phyloP scores from a whole-genome alignment of 2,329 filamentous ascomycete genomes.

The Sclerotinia glacialis region DNA sequence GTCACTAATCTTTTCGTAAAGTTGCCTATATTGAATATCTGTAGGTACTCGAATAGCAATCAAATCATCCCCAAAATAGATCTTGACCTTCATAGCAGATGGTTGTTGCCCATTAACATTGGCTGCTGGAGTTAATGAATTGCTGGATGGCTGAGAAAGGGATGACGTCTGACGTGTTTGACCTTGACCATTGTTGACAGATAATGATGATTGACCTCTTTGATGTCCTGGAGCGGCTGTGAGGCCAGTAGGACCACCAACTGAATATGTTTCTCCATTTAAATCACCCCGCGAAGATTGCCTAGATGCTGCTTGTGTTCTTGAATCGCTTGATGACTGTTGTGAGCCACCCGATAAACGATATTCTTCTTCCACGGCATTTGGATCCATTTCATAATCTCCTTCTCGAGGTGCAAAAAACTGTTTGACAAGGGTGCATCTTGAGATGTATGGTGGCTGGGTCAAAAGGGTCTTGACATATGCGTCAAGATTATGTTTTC shows the following conservation, averaged over 20 bases:
- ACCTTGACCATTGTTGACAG: slow-evolving; percentile 30
- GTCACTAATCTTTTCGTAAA: slow-evolving; percentile 82
- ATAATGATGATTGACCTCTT: slow-evolving; percentile 43
- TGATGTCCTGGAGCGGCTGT: slow-evolving; percentile 49
- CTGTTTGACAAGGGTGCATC: slow-evolving; percentile 78
- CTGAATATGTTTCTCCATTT: slow-evolving; percentile 52
- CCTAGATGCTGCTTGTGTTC: slow-evolving; percentile 56
- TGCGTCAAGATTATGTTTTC: slow-evolving; percentile 87
- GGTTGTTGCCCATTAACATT: slow-evolving; percentile 37
- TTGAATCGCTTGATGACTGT: slow-evolving; percentile 62
- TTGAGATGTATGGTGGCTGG: slow-evolving; percentile 80
- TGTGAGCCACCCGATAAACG: slow-evolving; percentile 69
- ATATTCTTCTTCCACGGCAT: slow-evolving; percentile 64
- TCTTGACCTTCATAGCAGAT: slow-evolving; percentile 83
- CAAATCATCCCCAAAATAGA: slow-evolving; percentile 87
- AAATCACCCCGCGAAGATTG: slow-evolving; percentile 65
- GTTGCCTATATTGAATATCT: slow-evolving; percentile 72
- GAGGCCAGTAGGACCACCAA: slow-evolving; percentile 53
- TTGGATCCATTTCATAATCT: slow-evolving; percentile 88
- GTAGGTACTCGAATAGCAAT: slow-evolving; percentile 86
- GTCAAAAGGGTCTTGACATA: slow-evolving; percentile 90
- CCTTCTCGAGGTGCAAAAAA: slow-evolving; percentile 88
- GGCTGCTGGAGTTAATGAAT: slow-evolving; percentile 53
- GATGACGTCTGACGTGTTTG: slow-evolving; percentile 39
- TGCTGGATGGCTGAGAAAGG: slow-evolving; percentile 52